Evolutionary conservation across 768 basidiomycete genomes (phyloP), one percentile per base, ranked within the genome.

Genomic region (Daedaleopsis nitida): DNA sequence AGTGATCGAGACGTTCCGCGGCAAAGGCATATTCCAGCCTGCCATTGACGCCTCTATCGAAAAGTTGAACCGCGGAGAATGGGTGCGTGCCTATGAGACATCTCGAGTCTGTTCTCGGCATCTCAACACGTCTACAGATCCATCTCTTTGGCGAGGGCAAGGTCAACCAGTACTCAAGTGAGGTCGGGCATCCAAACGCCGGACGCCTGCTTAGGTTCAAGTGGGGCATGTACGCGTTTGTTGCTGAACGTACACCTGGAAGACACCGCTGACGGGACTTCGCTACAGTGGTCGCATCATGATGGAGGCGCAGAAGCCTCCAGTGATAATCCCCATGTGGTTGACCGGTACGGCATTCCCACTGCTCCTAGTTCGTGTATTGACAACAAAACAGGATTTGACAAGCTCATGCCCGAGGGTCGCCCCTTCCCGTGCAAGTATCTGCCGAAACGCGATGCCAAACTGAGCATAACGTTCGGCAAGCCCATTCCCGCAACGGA

Each of bases 71-170:
- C 73, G 81, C 49, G 96, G 96, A 19, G 82, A 81, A 53, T 98
- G 96, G 96, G 95, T 96, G 67, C 54, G 86, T 78, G 39, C 13
- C 23, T 32, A 7, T 32, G 27, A 3, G 27, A 32, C 7, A 32
- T 32, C 27, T 7, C 27, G 27, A 3, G 27, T 32, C 27, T 7
- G 7, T 32, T 32, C 27, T 32, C 27, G 27, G 27, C 27, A 32
- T 32, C 27, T 32, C 27, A 32, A 3, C 3, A 32, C 27, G 7
- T 32, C 7, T 12, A 21, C 55, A 96, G 95, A 80, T 98, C 17
- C 96, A 98, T 68, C 80, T 97, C 37, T 98, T 92, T 66, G 83
- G 91, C 5, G 96, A 97, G 75, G 94, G 95, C 23, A 91, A 89
- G 68, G 84, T 97, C 50, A 89, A 90, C 69, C 96, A 94, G 69